Percentiles rank a stretch among this genome's conserved stretches.
Conservation (phyloP, 306 rosid species). For the Trifolium dubium region DNA sequence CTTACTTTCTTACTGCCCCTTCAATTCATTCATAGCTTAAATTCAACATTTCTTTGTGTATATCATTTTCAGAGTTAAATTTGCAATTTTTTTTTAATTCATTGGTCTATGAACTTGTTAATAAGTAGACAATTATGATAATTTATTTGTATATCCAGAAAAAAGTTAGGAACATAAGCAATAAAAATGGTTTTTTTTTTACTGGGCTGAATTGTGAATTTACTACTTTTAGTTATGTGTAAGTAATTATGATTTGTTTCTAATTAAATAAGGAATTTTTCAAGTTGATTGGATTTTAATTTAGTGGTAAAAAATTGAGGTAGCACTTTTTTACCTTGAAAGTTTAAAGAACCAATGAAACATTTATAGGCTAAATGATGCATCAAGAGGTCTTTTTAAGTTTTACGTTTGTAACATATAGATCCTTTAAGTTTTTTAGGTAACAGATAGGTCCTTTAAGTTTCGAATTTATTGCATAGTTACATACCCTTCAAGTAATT, state of each 20-base stretch:
- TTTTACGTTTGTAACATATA: too few relatives aligned
- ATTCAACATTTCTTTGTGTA: not conserved
- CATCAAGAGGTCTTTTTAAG: too few relatives aligned
- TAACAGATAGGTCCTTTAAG: too few relatives aligned
- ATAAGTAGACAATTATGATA: not conserved
- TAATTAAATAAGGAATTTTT: not conserved
- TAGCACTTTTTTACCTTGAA: not conserved
- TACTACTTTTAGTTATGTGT: constrained; percentile 1
- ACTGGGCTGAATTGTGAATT: not conserved
- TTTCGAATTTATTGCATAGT: too few relatives aligned
- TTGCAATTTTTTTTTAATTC: not conserved
- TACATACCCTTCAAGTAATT: too few relatives aligned
- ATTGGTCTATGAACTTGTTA: not conserved
- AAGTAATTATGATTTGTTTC: not conserved
- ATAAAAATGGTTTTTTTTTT: too few relatives aligned
- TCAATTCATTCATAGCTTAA: constrained; percentile 6
- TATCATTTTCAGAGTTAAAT: not conserved
- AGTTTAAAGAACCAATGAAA: constrained; percentile 3
- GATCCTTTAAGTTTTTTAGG: too few relatives aligned
- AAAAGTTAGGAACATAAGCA: not conserved
- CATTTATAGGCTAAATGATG: too few relatives aligned
- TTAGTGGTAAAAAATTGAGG: not conserved
- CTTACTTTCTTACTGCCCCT: not conserved
- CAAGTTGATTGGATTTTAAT: constrained; percentile 22
- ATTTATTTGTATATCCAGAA: not conserved